These are phyloP conservation scores for Hirsutella thompsonii DNA, from an alignment of 2,329 filamentous ascomycete species.

Conservation along the genomic window DNA sequence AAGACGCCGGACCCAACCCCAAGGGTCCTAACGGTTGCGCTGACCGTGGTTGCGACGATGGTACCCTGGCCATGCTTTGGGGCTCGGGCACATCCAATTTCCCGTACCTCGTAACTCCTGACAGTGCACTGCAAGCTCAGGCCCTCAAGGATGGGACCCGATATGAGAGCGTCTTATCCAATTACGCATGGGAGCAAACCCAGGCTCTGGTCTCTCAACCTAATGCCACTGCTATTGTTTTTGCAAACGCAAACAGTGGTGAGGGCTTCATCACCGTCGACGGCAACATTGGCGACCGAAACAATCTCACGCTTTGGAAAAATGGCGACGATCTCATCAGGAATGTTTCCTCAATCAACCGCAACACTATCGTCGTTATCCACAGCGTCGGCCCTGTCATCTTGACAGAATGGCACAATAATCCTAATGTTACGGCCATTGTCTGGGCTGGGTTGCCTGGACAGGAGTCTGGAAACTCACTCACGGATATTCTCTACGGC, in stretches of 20 bases:
- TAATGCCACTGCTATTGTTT: constrained; percentile 67
- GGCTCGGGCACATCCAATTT: constrained; percentile 63
- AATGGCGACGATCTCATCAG: constrained; percentile 70
- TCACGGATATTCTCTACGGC: constrained; percentile 76
- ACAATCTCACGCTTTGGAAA: constrained; percentile 85
- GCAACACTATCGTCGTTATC: constrained; percentile 86
- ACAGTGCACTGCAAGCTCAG: constrained; percentile 53
- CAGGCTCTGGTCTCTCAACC: constrained; percentile 46
- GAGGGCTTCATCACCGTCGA: constrained; percentile 80
- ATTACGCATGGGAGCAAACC: constrained; percentile 49
- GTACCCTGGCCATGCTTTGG: constrained; percentile 65
- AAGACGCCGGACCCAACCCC: constrained; percentile 66
- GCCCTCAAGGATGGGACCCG: constrained; percentile 44
- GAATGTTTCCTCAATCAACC: constrained; percentile 63
- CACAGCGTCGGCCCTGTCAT: constrained; percentile 76
- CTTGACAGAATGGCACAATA: constrained; percentile 60
- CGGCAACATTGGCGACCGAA: constrained; percentile 75
- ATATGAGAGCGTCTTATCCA: constrained; percentile 55
- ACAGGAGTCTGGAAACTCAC: constrained; percentile 69
- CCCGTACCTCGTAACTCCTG: constrained; percentile 64
- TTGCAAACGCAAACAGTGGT: constrained; percentile 76
- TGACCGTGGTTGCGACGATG: constrained; percentile 49
- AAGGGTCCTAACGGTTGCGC: constrained; percentile 67
- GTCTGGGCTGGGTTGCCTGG: constrained; percentile 73
- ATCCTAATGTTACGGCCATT: constrained; percentile 71